Evolutionary conservation across 306 rosid species (phyloP), one percentile per base, ranked within the genome.

Genomic region (Mucuna pruriens): DNA sequence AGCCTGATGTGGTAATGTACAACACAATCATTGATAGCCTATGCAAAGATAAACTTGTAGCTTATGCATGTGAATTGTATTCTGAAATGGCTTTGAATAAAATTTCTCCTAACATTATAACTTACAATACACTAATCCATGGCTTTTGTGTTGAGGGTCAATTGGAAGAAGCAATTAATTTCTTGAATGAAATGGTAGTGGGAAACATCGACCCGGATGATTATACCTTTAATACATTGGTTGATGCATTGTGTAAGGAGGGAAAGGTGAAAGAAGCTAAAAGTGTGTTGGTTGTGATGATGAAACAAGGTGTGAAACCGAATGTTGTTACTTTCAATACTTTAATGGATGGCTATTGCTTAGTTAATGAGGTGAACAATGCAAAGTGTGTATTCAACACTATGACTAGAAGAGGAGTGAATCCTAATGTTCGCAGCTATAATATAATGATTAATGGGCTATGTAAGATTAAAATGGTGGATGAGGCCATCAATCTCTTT

Each of bases 71-170:
- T 44, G 13, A 69, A 15, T 13, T 42, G n/a, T 69, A 11, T 13
- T 23, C 22, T 44, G 60, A 70, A 46, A 70, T 70, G 75, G 11
- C n/a, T 26, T 4, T n/a, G 17, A 70, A 46, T 9, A 19, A 60
- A 45, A 16, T 44, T 12, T 70, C 12, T 52, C 34, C 49, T 11
- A 1, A 33, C 17, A 31, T 34, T 20, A 0, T 73, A 10, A 54
- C 66, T 20, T 54, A 19, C 19, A 54, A 4, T 22, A 4, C 78
- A 12, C 22, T 54, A 20, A 36, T 74, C 2, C 38, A 55, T 74
- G 67, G 78, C 36, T 70, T 45, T 26, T 70, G 42, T 8, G 26
- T 46, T 8, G 75, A 15, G 17, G 60, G 75, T 70, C 15, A 46
- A 25, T 16, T 70, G 15, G 49, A 45, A 70, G 16, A 70, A 25